Conservation (phyloP, 2,329 filamentous ascomycete species). For the Aspergillus candidus region DNA sequence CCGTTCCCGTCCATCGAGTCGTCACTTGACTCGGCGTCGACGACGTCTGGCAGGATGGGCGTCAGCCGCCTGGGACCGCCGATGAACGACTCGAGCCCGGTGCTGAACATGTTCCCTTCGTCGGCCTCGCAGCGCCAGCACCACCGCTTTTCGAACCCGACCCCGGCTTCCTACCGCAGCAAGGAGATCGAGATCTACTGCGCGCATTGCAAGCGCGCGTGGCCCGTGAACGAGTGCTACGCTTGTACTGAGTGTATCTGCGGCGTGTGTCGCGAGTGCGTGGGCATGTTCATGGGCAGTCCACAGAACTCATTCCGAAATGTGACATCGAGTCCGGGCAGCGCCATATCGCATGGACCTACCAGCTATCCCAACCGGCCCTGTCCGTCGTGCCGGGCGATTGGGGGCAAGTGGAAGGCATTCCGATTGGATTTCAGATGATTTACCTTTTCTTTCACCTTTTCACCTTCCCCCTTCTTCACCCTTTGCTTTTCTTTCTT, state of each 20-base stretch:
- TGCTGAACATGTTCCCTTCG: constrained; percentile 35
- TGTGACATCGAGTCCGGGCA: constrained; percentile 28
- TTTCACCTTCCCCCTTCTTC: not conserved
- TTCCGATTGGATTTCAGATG: constrained; percentile 45
- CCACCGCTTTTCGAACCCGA: constrained; percentile 43
- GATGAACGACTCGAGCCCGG: constrained; percentile 58
- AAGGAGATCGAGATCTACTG: constrained; percentile 79
- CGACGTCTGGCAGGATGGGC: constrained; percentile 60
- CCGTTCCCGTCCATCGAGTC: constrained; percentile 89
- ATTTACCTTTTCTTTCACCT: constrained; percentile 6
- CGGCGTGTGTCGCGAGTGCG: constrained; percentile 81
- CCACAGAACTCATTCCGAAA: constrained; percentile 36
- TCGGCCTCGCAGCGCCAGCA: constrained; percentile 32
- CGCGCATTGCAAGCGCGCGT: constrained; percentile 74
- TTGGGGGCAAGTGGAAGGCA: constrained; percentile 44
- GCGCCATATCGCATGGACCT: constrained; percentile 24
- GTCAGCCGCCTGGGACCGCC: constrained; percentile 61
- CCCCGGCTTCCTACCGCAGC: constrained; percentile 46
- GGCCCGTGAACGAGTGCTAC: constrained; percentile 73
- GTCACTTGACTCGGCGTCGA: constrained; percentile 53
- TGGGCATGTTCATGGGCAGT: constrained; percentile 46
- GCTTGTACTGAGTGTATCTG: constrained; percentile 96
- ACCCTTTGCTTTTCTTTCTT: constrained; percentile 2
- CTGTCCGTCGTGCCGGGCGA: constrained; percentile 42
- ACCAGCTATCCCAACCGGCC: constrained; percentile 36